These are phyloP conservation scores for Clavulina sp. DNA, from an alignment of 768 basidiomycete species.

Conservation along the genomic window DNA sequence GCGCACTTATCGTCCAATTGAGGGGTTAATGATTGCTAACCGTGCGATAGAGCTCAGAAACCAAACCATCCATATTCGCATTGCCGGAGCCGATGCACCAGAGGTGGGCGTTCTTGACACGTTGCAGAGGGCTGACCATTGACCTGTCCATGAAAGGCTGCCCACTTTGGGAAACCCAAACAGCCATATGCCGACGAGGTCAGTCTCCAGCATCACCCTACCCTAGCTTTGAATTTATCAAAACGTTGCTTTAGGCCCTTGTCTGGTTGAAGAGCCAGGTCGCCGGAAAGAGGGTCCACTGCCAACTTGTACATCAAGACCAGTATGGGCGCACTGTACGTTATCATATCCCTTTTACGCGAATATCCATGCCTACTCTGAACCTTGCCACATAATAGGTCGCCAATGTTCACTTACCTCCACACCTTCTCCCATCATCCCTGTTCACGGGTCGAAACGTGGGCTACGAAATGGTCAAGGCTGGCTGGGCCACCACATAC, in stretches of 20 bases:
- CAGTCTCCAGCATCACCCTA: slow-evolving; percentile 16
- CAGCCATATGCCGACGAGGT: slow-evolving; percentile 66
- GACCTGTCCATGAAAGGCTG: slow-evolving; percentile 28
- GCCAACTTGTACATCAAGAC: slow-evolving; percentile 58
- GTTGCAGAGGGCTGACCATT: neutral
- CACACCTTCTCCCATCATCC: slow-evolving; percentile 34
- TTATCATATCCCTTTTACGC: slow-evolving; percentile 10
- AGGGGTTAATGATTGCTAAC: neutral
- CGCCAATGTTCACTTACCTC: slow-evolving; percentile 39
- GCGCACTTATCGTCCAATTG: neutral
- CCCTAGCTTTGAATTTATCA: neutral
- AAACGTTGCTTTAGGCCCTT: neutral
- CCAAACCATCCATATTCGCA: slow-evolving; percentile 70
- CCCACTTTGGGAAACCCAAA: slow-evolving; percentile 67
- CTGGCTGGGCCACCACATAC: slow-evolving; percentile 64
- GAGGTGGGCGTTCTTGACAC: slow-evolving; percentile 33
- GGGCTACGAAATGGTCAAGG: slow-evolving; percentile 57
- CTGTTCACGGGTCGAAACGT: slow-evolving; percentile 32
- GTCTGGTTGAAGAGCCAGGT: slow-evolving; percentile 48
- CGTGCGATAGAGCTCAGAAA: slow-evolving; percentile 43
- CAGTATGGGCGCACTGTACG: slow-evolving; percentile 71
- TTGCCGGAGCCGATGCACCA: slow-evolving; percentile 86
- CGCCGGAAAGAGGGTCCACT: slow-evolving; percentile 41
- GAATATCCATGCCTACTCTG: neutral
- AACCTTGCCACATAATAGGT: slow-evolving; percentile 30